phyloP scores from a whole-genome alignment of 2,329 filamentous ascomycete species.

The Rosellinia necatrix region DNA sequence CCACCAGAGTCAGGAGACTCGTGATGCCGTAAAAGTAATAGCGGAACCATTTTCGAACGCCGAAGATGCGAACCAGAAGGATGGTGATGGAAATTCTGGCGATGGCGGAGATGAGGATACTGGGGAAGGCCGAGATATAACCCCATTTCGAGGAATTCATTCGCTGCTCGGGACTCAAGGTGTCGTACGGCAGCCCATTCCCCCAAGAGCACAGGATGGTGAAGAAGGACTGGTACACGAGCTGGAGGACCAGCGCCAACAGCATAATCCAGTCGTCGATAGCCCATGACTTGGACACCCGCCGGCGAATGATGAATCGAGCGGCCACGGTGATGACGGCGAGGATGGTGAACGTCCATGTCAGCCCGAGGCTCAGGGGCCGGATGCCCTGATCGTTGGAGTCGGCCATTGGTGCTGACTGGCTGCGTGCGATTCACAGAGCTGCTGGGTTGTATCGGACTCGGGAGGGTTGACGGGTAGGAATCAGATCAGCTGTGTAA shows the following conservation, averaged over 20 bases:
- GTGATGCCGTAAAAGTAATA: conserved; percentile 9
- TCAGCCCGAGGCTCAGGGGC: too few relatives aligned
- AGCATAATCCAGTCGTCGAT: conserved; percentile 13
- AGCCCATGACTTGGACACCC: too few relatives aligned
- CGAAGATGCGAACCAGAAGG: conserved; percentile 19
- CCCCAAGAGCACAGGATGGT: neutral
- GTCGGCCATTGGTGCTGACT: too few relatives aligned
- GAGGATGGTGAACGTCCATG: too few relatives aligned
- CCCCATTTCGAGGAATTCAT: neutral
- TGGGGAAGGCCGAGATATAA: neutral
- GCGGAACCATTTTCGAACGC: conserved; percentile 8
- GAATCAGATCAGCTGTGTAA: too few relatives aligned
- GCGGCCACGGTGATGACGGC: too few relatives aligned
- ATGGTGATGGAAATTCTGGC: conserved; percentile 22
- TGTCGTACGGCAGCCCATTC: neutral
- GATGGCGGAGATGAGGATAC: neutral
- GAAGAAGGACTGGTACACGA: neutral
- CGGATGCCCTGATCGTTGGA: too few relatives aligned
- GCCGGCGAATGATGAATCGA: too few relatives aligned
- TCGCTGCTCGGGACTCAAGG: neutral
- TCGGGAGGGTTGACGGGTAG: too few relatives aligned
- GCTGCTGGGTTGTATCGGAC: too few relatives aligned
- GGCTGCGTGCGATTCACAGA: too few relatives aligned
- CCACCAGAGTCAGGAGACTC: neutral
- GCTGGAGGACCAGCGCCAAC: conserved; percentile 1